Base-by-base conservation (phyloP, 1,284 basidiomycete genomes). In the Fereydounia khargensis region DNA sequence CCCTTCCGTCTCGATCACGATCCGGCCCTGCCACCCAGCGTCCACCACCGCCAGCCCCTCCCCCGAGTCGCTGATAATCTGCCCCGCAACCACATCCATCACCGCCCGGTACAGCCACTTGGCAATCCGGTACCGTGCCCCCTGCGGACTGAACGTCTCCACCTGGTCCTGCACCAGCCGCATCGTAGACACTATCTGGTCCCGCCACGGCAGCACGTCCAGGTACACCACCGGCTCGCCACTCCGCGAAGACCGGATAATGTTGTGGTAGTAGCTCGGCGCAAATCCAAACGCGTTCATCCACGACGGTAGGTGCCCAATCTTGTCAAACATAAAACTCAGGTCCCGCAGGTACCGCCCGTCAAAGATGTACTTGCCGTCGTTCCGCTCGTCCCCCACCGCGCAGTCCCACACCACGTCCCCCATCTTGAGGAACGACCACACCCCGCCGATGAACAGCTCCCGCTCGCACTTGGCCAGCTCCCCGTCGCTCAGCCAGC, bases 381-480 rank as follows among this genome's bases (percentile, higher is more conserved):
- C 49, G 40, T 73, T 75, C 27, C 47, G 23, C 33, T 63, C 42
- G 30, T 72, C 69, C 9, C 64, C 69, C 4, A 76, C 49, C 0
- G 78, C 78, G 17, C 62, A 58, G 57, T 79, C 77, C 41, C 65
- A 60, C 9, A 78, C 73, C 35, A 79, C 60, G 46, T 79, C 78
- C 1, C 78, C 78, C 13, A 55, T 55, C 48, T 62, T 57, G 7
- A 71, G 51, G 19, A 72, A 51, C 7, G 57, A 52, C 77, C 77
- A 78, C 3, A 70, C 39, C 13, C 76, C 73, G 22, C 70, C 60
- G 28, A 67, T 54, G 56, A 70, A 74, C n/a, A 75, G 65, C 53
- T 75, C 69, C 6, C 63, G 42, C 56, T 75, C 71, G 34, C 68
- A 62, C 13, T 56, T 39, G 14, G 63, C 55, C 19, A 75, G 42